Evolutionary conservation across 2,329 filamentous ascomycete genomes (phyloP).

Genomic region (Elsinoe ampelina): DNA sequence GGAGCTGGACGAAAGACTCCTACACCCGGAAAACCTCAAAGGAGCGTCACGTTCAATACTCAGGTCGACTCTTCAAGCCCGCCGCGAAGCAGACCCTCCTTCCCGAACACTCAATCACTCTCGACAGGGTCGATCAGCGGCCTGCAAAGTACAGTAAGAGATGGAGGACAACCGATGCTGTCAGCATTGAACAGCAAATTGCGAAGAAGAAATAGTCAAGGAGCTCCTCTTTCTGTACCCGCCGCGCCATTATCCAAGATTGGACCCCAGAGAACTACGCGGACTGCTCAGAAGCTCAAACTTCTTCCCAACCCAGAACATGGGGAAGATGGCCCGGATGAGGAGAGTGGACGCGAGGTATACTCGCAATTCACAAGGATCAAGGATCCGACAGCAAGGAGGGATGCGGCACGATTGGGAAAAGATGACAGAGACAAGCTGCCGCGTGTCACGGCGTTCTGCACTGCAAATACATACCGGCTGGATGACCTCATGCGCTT

Average conservation of each 20-base stretch:
- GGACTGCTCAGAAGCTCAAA: constrained; percentile 94
- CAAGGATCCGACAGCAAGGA: constrained; percentile 85
- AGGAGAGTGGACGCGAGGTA: constrained; percentile 88
- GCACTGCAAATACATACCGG: constrained; percentile 84
- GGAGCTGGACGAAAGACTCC: not conserved
- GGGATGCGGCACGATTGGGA: constrained; percentile 83
- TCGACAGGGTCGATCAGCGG: constrained; percentile 26
- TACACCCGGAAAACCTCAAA: constrained; percentile 33
- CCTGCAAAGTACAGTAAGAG: constrained; percentile 32
- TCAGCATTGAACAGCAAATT: constrained; percentile 80
- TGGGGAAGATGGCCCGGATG: constrained; percentile 65
- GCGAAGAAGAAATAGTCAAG: constrained; percentile 74
- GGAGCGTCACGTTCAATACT: constrained; percentile 70
- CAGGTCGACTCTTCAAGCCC: constrained; percentile 40
- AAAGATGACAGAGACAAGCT: constrained; percentile 84
- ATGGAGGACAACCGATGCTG: constrained; percentile 51
- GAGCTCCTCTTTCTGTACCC: constrained; percentile 44
- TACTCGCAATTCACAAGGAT: constrained; percentile 97
- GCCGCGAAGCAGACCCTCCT: constrained; percentile 28
- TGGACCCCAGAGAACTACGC: constrained; percentile 87
- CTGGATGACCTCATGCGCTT: constrained; percentile 85
- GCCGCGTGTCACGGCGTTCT: constrained; percentile 91
- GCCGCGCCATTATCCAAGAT: constrained; percentile 56
- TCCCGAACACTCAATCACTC: constrained; percentile 25
- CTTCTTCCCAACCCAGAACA: constrained; percentile 85